These are phyloP conservation scores for Paspalum notatum DNA, from an alignment of 176 grass and related monocot species.

Conservation along the genomic window DNA sequence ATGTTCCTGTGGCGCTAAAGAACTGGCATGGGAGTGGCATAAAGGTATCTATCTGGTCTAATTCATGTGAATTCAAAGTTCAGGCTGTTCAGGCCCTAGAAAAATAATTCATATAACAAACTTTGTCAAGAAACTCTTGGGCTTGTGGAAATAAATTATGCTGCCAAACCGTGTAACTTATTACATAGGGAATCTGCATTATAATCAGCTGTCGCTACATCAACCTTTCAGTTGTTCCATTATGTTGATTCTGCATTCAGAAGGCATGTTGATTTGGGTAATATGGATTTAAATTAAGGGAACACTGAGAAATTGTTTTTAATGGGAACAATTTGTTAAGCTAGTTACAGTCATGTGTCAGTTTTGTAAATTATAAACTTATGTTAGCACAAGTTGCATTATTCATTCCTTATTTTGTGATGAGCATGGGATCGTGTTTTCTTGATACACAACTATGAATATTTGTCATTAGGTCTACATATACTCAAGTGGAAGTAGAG, in stretches of 20 bases:
- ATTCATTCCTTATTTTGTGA: neutral
- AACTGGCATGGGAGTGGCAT: conserved; percentile 76
- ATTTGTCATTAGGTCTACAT: conserved; percentile 76
- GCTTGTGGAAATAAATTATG: neutral
- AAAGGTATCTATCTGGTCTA: conserved; percentile 62
- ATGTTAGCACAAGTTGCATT: neutral
- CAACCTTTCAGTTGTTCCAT: neutral
- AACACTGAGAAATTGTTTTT: neutral
- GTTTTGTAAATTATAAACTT: conserved; percentile 3
- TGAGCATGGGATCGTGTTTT: neutral
- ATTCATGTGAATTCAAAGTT: neutral
- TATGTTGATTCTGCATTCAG: neutral
- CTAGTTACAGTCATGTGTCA: neutral
- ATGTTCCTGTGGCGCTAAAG: conserved; percentile 80
- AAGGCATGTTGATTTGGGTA: neutral
- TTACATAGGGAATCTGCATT: neutral
- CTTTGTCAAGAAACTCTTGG: neutral
- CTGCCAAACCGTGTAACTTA: neutral
- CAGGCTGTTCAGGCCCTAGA: neutral
- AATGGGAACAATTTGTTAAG: neutral
- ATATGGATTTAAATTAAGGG: conserved; percentile 7
- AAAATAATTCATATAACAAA: neutral
- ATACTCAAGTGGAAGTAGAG: conserved; percentile 97
- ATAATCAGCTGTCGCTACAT: neutral
- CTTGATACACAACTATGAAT: conserved; percentile 39